phyloP scores from a whole-genome alignment of 2,329 filamentous ascomycete species.

The Gnomoniopsis sp. region DNA sequence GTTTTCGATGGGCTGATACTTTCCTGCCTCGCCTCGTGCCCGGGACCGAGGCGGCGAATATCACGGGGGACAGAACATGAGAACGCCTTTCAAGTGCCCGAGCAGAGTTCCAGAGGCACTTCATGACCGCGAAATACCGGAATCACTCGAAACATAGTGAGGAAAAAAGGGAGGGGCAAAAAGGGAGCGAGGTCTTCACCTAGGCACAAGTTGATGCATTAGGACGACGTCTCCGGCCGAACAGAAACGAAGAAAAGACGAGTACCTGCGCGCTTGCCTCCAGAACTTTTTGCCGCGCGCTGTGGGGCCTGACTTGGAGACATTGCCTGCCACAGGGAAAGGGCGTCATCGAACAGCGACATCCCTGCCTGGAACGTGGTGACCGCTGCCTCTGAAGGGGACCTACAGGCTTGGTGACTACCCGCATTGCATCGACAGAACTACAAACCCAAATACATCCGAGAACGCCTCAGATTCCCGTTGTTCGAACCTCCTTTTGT shows the following conservation, averaged over 20 bases:
- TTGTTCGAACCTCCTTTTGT: too few relatives aligned
- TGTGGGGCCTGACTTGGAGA: not conserved
- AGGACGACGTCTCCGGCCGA: not conserved
- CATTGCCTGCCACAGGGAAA: too few relatives aligned
- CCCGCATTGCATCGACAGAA: too few relatives aligned
- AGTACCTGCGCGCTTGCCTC: not conserved
- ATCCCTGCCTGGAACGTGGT: not conserved
- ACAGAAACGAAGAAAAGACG: not conserved
- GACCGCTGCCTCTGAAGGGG: not conserved
- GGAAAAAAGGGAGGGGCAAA: not conserved
- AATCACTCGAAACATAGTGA: constrained; percentile 14
- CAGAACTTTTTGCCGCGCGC: constrained; percentile 12
- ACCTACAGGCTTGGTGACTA: too few relatives aligned
- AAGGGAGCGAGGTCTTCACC: not conserved
- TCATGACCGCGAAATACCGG: constrained; percentile 9
- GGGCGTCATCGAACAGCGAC: not conserved
- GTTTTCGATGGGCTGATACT: constrained; percentile 25
- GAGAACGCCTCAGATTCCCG: too few relatives aligned
- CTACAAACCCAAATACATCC: too few relatives aligned
- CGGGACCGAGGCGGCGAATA: constrained; percentile 1
- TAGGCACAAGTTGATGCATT: not conserved
- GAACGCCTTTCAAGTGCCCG: constrained; percentile 16
- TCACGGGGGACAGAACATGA: constrained; percentile 3
- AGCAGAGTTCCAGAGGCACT: constrained; percentile 14
- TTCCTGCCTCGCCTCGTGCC: constrained; percentile 6